Conservation (phyloP, 2,329 filamentous ascomycete genomes). For the Aspergillus sp. region DNA sequence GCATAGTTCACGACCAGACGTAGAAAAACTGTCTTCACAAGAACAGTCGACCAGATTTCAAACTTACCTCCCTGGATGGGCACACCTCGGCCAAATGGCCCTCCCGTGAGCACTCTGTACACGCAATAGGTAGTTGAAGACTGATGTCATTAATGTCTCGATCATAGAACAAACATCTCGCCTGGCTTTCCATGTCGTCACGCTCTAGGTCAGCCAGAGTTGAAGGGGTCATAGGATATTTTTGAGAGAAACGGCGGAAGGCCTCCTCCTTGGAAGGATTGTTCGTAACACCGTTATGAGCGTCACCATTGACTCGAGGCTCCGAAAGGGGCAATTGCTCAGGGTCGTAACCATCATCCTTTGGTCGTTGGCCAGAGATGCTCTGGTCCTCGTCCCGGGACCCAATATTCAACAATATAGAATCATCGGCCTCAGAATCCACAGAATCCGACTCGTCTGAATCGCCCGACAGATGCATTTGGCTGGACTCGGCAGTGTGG, state of each 20-base stretch:
- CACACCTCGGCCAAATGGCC: conserved; percentile 46
- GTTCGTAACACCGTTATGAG: conserved; percentile 2
- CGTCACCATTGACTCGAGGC: conserved; percentile 8
- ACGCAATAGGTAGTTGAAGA: conserved; percentile 42
- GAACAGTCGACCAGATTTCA: neutral
- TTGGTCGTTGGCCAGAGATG: conserved; percentile 4
- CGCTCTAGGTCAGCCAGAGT: conserved; percentile 38
- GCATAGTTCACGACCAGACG: neutral
- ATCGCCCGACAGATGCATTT: conserved; percentile 24
- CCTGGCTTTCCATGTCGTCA: conserved; percentile 41
- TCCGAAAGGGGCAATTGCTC: conserved; percentile 16
- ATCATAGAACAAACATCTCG: conserved; percentile 42
- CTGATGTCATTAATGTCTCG: conserved; percentile 38
- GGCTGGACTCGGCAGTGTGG: conserved; percentile 11
- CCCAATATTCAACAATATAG: conserved; percentile 45
- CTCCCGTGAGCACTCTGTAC: conserved; percentile 42
- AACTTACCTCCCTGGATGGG: conserved; percentile 42
- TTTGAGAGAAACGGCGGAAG: conserved; percentile 32
- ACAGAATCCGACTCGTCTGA: conserved; percentile 33
- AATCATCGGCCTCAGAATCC: conserved; percentile 40
- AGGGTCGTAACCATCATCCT: conserved; percentile 24
- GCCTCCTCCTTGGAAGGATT: conserved; percentile 34
- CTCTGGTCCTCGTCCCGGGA: conserved; percentile 10
- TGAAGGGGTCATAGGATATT: conserved; percentile 34
- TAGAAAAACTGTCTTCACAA: neutral